Percentiles rank a stretch among this genome's conserved stretches.
Evolutionary conservation across 2,329 filamentous ascomycete genomes (phyloP).

Genomic region (Trichoderma asperellum): DNA sequence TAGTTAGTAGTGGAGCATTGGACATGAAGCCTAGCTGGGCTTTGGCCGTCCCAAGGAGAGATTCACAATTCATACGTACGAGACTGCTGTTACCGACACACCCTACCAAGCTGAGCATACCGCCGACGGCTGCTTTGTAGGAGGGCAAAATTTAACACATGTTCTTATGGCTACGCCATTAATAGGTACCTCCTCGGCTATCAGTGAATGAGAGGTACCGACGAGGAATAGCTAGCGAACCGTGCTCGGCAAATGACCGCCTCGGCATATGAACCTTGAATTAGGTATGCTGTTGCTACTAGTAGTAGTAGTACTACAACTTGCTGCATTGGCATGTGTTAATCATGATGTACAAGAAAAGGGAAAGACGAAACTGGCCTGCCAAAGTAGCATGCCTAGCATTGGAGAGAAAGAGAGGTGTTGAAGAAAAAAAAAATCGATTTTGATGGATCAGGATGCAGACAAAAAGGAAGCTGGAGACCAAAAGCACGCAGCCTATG

Average conservation of each 20-base stretch:
- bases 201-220: not conserved
- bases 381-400: not conserved
- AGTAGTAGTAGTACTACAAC: too few relatives aligned
- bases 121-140: not conserved
- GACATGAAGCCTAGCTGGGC: not conserved
- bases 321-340: not conserved
- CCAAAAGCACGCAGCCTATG: conserved; percentile 39
- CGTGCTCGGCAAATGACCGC: conserved; percentile 7
- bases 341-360: not conserved
- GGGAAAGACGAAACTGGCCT: not conserved
- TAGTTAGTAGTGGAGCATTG: not conserved
- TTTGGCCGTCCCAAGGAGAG: not conserved
- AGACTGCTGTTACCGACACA: not conserved
- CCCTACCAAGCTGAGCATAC: not conserved
- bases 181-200: not conserved
- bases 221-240: not conserved
- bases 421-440: not conserved
- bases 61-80: not conserved
- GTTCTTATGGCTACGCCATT: not conserved
- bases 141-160: not conserved
- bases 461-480: not conserved
- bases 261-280: not conserved
- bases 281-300: too few relatives aligned
- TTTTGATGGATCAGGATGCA: not conserved
- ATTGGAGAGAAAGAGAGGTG: not conserved